Evolutionary conservation across 176 grass and related monocot genomes (phyloP).

Genomic region (Carex littledalei): DNA sequence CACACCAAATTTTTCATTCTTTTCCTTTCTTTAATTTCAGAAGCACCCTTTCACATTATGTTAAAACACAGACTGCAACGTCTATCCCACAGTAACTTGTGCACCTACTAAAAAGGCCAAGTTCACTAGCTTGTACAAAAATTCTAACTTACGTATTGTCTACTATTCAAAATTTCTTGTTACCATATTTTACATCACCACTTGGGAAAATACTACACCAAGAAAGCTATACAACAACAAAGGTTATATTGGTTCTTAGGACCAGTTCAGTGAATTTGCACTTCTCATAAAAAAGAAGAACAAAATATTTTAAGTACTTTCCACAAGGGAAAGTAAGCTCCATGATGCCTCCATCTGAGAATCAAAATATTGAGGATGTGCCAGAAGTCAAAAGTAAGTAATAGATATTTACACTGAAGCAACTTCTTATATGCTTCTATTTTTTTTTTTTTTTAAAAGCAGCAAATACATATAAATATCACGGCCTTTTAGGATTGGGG

Average conservation of each 20-base stretch:
- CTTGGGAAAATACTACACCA: not conserved
- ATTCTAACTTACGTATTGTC: not conserved
- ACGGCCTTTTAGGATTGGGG: no score
- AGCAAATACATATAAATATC: not conserved
- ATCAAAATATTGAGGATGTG: not conserved
- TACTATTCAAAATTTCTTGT: not conserved
- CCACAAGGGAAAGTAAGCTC: not conserved
- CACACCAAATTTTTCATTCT: not conserved
- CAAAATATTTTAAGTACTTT: not conserved
- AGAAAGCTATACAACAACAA: not conserved
- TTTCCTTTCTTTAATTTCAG: not conserved
- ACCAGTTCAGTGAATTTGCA: not conserved
- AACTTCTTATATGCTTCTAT: no score
- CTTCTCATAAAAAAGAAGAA: not conserved
- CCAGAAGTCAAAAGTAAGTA: no score
- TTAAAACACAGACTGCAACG: not conserved
- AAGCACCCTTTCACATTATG: not conserved
- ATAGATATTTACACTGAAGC: no score
- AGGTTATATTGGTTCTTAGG: not conserved
- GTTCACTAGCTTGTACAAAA: not conserved
- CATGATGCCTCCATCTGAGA: not conserved
- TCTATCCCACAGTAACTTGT: no score
- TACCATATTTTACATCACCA: not conserved
- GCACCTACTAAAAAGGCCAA: not conserved
- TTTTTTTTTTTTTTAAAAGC: no score